Conservation (phyloP, 2,329 filamentous ascomycete genomes). For the Cylindrodendrum hubeiense region DNA sequence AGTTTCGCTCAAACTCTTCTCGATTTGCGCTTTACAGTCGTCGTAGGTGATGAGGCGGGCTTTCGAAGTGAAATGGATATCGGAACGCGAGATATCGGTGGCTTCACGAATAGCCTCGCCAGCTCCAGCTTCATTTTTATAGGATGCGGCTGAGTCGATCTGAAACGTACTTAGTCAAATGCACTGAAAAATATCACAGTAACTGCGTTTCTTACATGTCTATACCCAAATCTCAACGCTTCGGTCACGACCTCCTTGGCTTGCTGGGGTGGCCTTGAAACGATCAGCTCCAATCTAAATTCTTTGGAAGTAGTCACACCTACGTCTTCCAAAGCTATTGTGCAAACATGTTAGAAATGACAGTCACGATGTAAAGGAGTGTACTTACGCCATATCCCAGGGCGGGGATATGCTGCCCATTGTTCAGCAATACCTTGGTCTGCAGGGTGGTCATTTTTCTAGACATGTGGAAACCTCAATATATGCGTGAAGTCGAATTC, state of each 20-base stretch:
- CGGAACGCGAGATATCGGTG: not conserved
- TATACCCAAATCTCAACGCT: not conserved
- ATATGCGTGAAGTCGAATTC: not conserved
- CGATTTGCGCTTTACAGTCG: not conserved
- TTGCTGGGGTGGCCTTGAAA: not conserved
- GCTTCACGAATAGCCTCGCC: not conserved
- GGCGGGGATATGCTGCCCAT: not conserved
- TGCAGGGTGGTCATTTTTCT: not conserved
- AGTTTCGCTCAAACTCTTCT: not conserved
- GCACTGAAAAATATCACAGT: not conserved
- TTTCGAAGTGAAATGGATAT: not conserved
- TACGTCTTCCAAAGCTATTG: not conserved
- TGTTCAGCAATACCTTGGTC: not conserved
- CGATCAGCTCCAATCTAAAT: not conserved
- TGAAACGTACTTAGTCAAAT: not conserved
- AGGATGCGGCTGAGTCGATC: not conserved
- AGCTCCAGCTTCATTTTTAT: not conserved
- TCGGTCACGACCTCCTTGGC: not conserved
- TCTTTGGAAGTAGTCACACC: not conserved
- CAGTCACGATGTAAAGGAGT: not conserved
- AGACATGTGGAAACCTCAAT: not conserved
- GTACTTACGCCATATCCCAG: not conserved
- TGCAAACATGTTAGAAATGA: not conserved
- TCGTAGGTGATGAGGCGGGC: not conserved
- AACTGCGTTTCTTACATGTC: not conserved